Conservation (phyloP, 129 eudicot species). For the Mikania micrantha region DNA sequence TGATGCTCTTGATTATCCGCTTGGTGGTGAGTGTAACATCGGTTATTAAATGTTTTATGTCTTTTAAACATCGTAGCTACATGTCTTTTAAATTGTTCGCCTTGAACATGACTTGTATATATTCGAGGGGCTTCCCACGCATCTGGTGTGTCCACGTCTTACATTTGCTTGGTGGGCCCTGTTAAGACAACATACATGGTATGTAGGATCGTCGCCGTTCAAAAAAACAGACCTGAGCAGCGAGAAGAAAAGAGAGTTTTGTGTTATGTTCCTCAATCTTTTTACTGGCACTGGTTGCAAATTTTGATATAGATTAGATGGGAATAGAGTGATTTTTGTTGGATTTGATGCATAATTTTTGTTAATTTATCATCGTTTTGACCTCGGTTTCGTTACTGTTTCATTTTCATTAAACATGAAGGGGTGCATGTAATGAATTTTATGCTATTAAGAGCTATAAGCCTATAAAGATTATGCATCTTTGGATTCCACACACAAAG, state of each 20-base stretch:
- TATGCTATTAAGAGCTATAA: background rate
- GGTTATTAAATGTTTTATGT: background rate
- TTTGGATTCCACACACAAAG: constrained; percentile 21
- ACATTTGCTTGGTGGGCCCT: too few relatives aligned
- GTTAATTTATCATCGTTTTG: constrained; percentile 10
- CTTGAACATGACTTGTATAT: background rate
- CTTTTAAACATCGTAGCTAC: background rate
- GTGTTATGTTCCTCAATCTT: constrained; percentile 15
- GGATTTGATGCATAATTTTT: constrained; percentile 27
- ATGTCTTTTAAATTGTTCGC: too few relatives aligned
- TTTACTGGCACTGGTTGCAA: constrained; percentile 21
- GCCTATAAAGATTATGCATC: constrained; percentile 12
- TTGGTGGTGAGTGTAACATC: constrained; percentile 39
- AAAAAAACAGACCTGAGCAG: constrained; percentile 1
- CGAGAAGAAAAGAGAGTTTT: constrained; percentile 5
- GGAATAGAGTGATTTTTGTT: constrained; percentile 29
- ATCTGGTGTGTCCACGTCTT: too few relatives aligned
- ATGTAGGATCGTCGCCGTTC: too few relatives aligned
- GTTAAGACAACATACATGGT: too few relatives aligned
- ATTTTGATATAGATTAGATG: constrained; percentile 27
- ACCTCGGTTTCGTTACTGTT: constrained; percentile 26
- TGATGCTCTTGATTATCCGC: constrained; percentile 68
- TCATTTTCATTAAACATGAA: constrained; percentile 14
- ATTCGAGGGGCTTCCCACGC: too few relatives aligned
- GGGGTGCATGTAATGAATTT: constrained; percentile 23